phyloP scores from a whole-genome alignment of 2,329 filamentous ascomycete genomes.

The Curvularia spicifera region DNA sequence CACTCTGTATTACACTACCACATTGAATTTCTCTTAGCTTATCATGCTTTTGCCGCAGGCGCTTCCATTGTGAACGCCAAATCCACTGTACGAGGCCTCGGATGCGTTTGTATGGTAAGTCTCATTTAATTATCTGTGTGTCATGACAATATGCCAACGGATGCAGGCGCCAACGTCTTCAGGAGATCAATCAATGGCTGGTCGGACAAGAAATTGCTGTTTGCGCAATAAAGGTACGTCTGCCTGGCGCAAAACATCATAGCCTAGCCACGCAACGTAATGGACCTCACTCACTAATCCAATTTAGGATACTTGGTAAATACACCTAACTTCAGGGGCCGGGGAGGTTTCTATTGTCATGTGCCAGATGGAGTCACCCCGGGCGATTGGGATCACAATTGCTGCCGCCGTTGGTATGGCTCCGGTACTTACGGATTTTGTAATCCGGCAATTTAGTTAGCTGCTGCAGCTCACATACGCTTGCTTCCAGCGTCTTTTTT shows the following conservation, averaged over 20 bases:
- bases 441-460: not conserved
- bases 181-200: not conserved
- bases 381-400: not conserved
- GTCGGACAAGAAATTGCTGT: not conserved
- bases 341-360: not conserved
- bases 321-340: not conserved
- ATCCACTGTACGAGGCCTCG: not conserved
- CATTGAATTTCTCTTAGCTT: not conserved
- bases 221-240: not conserved
- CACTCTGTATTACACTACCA: not conserved
- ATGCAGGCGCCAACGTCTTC: not conserved
- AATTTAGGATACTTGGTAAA: not conserved
- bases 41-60: not conserved
- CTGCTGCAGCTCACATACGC: not conserved
- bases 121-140: not conserved
- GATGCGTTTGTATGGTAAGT: constrained; percentile 2
- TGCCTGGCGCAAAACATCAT: not conserved
- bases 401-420: not conserved
- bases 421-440: not conserved
- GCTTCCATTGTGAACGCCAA: not conserved
- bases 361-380: not conserved
- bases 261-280: no score
- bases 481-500: not conserved
- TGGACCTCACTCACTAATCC: not conserved
- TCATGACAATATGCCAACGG: not conserved